Conservation (phyloP, 176 grass and related monocot species). For the Thalia dealbata region DNA sequence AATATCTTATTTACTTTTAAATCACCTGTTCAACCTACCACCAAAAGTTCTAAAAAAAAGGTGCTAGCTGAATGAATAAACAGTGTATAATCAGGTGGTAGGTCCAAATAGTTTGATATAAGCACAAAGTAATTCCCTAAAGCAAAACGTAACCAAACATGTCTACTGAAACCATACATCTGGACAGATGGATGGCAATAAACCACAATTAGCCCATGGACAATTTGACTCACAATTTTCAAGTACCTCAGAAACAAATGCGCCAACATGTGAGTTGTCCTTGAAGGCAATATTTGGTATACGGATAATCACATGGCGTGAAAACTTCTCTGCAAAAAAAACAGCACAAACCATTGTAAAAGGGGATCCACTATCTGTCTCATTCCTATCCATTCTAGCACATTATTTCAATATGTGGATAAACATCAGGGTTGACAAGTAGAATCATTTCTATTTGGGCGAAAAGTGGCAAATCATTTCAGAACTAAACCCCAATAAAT, state of each 20-base stretch:
- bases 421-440: too few species aligned
- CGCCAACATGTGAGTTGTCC: slow-evolving; percentile 93
- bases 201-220: slow-evolving; percentile 14
- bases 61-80: background rate
- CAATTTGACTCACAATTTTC: background rate
- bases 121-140: background rate
- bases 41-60: background rate
- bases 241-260: slow-evolving; percentile 72
- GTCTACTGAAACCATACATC: background rate
- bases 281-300: slow-evolving; percentile 86
- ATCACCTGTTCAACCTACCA: background rate
- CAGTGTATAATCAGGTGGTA: background rate
- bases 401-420: background rate
- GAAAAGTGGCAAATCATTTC: too few species aligned
- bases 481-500: too few species aligned
- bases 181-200: slow-evolving; percentile 15
- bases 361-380: background rate
- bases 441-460: too few species aligned
- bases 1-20: background rate
- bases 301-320: slow-evolving; percentile 75
- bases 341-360: too few species aligned
- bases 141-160: background rate
- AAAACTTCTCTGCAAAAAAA: slow-evolving; percentile 71
- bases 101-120: background rate
- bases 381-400: background rate